Base-by-base conservation (phyloP, 1,139 yeast genomes). In the Kazachstania sp. region DNA sequence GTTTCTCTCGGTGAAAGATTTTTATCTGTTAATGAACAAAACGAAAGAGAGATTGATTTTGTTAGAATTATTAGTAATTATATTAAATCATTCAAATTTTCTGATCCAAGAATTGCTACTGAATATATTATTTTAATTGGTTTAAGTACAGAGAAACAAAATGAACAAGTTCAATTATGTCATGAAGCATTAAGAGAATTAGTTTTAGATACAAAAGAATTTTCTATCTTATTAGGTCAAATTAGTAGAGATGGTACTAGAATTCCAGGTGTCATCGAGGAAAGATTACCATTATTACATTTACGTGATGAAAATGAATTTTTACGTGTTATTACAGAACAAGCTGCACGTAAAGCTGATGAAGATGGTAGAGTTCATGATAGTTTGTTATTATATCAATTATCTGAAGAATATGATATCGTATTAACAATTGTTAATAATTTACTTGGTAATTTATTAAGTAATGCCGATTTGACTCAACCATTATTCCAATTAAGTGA, bases 351-450 rank as follows among this genome's bases (percentile, higher is more conserved):
- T 45, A 81, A 79, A 56, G 95, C 97, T 30, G 94, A 86, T 60
- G 95, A 87, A 56, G 97, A 88, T 62, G 97, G 97, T 3, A 76
- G 96, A 58, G 74, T 82, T 4, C 79, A 85, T 52, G 97, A 94
- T 63, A 87, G 97, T 11, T 77, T 94, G 49, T 71, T 86, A 48
- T 73, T 92, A 49, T 92, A 86, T 63, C 96, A 90, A 68, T 75
- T 90, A 53, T 79, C 95, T 47, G 94, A 86, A 66, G 95, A 90
- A 59, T 85, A 83, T 64, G 86, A 86, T 61, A 82, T 86, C 28
- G 97, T 87, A n/a, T 77, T 90, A 13, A 66, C 76, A 0, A 76
- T 87, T 51, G 78, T 90, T 52, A 90, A 87, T 68, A 78, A 79
- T 59, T 69, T 87, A 31, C 71, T 92, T 45, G 88, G 97, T 39